Conservation (phyloP, 306 rosid genomes). For the Castanospermum australe region DNA sequence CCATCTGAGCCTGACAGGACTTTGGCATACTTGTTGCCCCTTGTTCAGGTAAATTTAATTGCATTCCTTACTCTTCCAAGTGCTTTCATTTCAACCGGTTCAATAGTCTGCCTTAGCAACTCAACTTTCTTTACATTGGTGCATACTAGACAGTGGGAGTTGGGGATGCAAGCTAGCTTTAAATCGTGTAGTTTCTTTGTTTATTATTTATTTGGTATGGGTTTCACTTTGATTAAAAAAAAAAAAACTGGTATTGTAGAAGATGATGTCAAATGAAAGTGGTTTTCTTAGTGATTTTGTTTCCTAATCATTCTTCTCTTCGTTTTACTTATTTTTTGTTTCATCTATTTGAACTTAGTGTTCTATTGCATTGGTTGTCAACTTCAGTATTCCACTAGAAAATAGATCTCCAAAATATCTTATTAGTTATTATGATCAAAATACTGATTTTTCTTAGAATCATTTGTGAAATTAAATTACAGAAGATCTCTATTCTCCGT, state of each 20-base stretch:
- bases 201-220: neutral
- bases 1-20: slow-evolving; percentile 73
- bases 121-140: neutral
- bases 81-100: neutral
- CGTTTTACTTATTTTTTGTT: neutral
- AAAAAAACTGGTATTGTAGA: neutral
- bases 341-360: neutral
- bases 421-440: neutral
- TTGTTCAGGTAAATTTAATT: slow-evolving; percentile 67
- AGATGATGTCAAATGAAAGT: neutral
- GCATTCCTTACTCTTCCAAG: neutral
- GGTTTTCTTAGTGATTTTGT: neutral
- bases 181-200: neutral
- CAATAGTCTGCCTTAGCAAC: neutral
- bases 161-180: neutral
- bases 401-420: neutral
- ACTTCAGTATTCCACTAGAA: neutral
- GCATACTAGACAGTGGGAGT: neutral
- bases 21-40: slow-evolving; percentile 82
- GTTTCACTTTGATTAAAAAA: neutral
- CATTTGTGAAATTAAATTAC: neutral
- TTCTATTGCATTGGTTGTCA: neutral
- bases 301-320: neutral
- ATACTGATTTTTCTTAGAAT: neutral
- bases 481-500: neutral